Conservation (phyloP, 345 rosid species). For the Iberis pinnata region DNA sequence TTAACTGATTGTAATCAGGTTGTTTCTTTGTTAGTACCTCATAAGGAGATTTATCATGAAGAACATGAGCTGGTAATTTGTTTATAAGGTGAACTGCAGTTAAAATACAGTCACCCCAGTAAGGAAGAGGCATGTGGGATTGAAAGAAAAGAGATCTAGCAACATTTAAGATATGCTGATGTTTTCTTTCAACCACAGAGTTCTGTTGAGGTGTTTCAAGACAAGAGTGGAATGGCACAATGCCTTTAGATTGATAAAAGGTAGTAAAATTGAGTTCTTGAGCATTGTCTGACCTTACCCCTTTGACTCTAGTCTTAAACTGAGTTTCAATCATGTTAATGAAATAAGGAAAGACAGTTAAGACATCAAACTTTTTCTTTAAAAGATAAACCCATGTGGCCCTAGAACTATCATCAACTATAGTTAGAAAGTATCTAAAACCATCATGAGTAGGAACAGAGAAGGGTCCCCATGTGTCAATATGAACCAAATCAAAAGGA, state of each 20-base stretch:
- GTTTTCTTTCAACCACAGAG: neutral
- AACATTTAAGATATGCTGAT: neutral
- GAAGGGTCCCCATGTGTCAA: neutral
- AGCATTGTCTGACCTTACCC: neutral
- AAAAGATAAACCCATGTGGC: too few relatives aligned
- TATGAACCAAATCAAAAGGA: neutral
- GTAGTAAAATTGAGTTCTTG: neutral
- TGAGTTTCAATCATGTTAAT: neutral
- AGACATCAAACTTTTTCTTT: neutral
- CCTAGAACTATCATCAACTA: neutral
- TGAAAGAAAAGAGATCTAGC: too few relatives aligned
- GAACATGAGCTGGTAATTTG: neutral
- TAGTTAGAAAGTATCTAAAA: neutral
- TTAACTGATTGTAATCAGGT: too few relatives aligned
- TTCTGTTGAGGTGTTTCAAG: neutral
- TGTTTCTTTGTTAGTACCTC: neutral
- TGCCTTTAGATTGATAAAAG: neutral
- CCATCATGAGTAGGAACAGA: neutral
- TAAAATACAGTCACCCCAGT: neutral
- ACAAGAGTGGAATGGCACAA: neutral
- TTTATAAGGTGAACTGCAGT: neutral
- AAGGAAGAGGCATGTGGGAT: neutral
- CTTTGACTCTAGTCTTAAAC: neutral
- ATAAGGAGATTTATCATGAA: neutral
- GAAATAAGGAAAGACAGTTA: fast-evolving